phyloP scores from a whole-genome alignment of 2,329 filamentous ascomycete genomes.

The Scytalidium sp. region DNA sequence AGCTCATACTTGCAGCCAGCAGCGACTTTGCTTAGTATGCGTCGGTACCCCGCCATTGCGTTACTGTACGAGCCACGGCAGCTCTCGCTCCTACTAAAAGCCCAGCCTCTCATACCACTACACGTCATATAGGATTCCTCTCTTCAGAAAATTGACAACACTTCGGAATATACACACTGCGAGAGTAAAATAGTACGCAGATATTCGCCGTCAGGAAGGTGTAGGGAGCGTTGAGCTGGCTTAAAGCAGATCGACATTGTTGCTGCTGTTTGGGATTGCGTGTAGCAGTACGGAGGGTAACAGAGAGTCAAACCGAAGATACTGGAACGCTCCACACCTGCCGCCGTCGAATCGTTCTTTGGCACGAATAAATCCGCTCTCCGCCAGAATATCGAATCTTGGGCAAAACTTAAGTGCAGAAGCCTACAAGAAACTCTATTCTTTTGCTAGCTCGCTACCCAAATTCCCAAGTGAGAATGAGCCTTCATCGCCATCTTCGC shows the following conservation, averaged over 20 bases:
- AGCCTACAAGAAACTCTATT: neutral
- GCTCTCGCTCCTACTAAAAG: neutral
- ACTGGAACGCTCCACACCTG: neutral
- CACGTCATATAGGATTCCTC: no score
- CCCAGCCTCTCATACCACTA: neutral
- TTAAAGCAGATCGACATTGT: no score
- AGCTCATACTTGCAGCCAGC: neutral
- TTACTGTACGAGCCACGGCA: no score
- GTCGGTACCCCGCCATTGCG: neutral
- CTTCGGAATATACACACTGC: no score
- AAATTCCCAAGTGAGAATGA: constrained; percentile 35
- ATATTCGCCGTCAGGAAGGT: no score
- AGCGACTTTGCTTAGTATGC: neutral
- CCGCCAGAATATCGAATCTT: neutral
- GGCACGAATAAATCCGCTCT: no score
- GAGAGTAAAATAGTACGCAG: no score
- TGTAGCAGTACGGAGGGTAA: no score
- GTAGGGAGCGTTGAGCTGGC: no score
- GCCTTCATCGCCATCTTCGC: constrained; percentile 53
- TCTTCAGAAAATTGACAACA: no score
- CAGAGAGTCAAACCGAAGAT: neutral
- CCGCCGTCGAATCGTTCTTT: neutral
- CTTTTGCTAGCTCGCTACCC: neutral
- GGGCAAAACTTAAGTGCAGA: neutral
- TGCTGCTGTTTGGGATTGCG: no score